Evolutionary conservation across 495 filamentous ascomycete species (phyloP).

Genomic region (Aspergillus taichungensis): DNA sequence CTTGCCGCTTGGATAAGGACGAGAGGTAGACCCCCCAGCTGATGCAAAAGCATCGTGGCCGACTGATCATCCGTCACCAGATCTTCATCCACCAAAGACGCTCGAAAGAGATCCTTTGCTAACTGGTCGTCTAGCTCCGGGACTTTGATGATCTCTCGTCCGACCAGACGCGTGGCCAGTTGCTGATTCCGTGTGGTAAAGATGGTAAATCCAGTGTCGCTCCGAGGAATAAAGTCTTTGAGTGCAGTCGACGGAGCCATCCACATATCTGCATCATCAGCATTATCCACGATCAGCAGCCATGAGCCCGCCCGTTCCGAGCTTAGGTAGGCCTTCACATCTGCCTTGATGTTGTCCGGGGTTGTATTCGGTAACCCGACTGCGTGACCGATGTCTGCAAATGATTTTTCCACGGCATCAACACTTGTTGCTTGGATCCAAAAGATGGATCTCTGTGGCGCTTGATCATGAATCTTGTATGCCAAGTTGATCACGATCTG

Average conservation of each 20-base stretch:
- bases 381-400: slow-evolving; percentile 25
- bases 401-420: slow-evolving; percentile 34
- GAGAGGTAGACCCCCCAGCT: slow-evolving; percentile 34
- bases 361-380: slow-evolving; percentile 13
- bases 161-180: slow-evolving; percentile 14
- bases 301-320: slow-evolving; percentile 13
- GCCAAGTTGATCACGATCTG: slow-evolving; percentile 42
- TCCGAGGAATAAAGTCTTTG: slow-evolving; percentile 30
- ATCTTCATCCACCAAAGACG: slow-evolving; percentile 11
- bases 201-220: slow-evolving; percentile 23
- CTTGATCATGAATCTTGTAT: slow-evolving; percentile 28
- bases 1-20: slow-evolving; percentile 41
- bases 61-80: slow-evolving; percentile 11
- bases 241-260: slow-evolving; percentile 6
- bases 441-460: slow-evolving; percentile 34
- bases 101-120: slow-evolving; percentile 7
- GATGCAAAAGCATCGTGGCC: slow-evolving; percentile 19
- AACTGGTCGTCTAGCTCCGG: slow-evolving; percentile 9
- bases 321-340: slow-evolving; percentile 20
- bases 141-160: slow-evolving; percentile 13
- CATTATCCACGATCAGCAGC: slow-evolving; percentile 32
- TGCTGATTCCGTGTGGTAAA: slow-evolving; percentile 22
- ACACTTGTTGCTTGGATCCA: slow-evolving; percentile 37
- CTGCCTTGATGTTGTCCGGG: slow-evolving; percentile 12
- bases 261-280: slow-evolving; percentile 20